These are phyloP conservation scores for Eucalyptus regnans DNA, from an alignment of 345 rosid genomes.

Conservation along the genomic window DNA sequence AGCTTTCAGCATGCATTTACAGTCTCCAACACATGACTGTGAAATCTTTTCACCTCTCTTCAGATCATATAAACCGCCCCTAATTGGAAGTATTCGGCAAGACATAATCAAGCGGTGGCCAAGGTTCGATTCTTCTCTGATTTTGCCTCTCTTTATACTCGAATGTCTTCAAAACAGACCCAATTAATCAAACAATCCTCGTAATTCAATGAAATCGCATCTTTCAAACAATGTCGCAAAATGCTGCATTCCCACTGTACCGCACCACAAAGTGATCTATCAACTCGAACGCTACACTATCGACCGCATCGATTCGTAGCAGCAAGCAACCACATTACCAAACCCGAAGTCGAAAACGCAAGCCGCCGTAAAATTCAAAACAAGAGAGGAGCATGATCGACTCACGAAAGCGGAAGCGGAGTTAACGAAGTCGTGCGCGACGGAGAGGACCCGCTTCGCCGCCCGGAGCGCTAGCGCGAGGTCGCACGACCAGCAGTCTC, in stretches of 20 bases:
- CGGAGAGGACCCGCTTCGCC: constrained; percentile 43
- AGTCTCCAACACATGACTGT: neutral
- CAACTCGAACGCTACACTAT: neutral
- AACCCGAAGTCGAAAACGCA: neutral
- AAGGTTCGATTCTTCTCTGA: neutral
- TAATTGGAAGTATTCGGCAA: neutral
- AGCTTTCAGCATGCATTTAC: no score
- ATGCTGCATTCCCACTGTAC: neutral
- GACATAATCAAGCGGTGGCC: neutral
- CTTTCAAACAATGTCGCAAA: neutral
- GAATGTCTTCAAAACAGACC: neutral
- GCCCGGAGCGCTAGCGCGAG: constrained; percentile 41
- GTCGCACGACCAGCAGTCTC: constrained; percentile 53
- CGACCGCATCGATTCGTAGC: neutral
- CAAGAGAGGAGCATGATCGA: neutral
- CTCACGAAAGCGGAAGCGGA: constrained; percentile 51
- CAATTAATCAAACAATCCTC: neutral
- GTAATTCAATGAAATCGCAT: neutral
- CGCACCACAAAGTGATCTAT: neutral
- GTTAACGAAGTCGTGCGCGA: constrained; percentile 16
- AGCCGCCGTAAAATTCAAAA: neutral
- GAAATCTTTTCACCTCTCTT: neutral
- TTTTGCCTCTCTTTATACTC: neutral
- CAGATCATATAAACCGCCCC: neutral
- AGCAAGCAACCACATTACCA: neutral